phyloP scores from a whole-genome alignment of 2,329 filamentous ascomycete species.

The Penicillium sp. region DNA sequence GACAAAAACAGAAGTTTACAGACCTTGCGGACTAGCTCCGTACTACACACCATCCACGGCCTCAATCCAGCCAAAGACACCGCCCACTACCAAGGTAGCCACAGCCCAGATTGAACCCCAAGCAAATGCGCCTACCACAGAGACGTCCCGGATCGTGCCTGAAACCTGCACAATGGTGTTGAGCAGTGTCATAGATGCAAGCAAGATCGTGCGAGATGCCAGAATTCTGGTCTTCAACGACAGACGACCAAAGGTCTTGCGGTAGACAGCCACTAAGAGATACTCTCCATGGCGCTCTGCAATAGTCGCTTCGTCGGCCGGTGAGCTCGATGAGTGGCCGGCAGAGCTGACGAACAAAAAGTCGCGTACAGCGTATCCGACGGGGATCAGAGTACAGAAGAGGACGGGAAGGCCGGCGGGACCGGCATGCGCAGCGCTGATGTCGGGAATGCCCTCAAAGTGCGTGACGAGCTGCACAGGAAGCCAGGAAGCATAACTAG shows the following conservation, averaged over 20 bases:
- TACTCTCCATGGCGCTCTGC: conserved; percentile 65
- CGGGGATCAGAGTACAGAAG: conserved; percentile 56
- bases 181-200: conserved; percentile 45
- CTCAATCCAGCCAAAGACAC: conserved; percentile 39
- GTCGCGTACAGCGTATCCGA: conserved; percentile 66
- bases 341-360: conserved; percentile 67
- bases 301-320: conserved; percentile 57
- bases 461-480: conserved; percentile 67
- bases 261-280: conserved; percentile 61
- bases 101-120: conserved; percentile 74
- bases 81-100: conserved; percentile 37
- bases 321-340: conserved; percentile 35
- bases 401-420: conserved; percentile 48
- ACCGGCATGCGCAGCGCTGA: conserved; percentile 64
- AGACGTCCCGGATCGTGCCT: conserved; percentile 65
- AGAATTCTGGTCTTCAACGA: conserved; percentile 59
- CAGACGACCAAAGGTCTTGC: conserved; percentile 57
- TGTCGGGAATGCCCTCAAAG: conserved; percentile 66
- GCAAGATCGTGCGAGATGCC: conserved; percentile 56
- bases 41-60: conserved; percentile 35
- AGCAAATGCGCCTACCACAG: conserved; percentile 62
- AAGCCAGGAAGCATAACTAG: conserved; percentile 65
- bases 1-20: neutral
- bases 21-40: neutral
- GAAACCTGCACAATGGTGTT: conserved; percentile 62